phyloP scores from a whole-genome alignment of 345 rosid genomes.

The Viola odorata region DNA sequence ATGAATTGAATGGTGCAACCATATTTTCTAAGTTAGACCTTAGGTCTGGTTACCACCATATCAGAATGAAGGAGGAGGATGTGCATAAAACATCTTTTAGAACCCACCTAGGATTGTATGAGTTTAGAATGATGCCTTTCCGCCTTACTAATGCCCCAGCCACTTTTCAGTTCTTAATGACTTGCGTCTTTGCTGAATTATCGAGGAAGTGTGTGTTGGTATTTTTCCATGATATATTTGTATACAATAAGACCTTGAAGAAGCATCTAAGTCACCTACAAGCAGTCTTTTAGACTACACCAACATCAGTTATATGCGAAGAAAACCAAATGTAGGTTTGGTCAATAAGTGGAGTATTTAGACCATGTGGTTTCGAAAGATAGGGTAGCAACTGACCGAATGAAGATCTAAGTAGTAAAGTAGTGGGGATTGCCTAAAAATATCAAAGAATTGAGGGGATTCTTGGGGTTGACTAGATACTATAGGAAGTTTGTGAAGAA shows the following conservation, averaged over 20 bases:
- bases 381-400: not conserved
- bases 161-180: not conserved
- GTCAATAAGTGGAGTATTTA: not conserved
- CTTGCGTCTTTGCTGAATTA: not conserved
- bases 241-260: not conserved
- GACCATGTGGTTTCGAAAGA: not conserved
- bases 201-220: not conserved
- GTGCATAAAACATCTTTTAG: not conserved
- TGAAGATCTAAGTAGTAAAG: not conserved
- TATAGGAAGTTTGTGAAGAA: not conserved
- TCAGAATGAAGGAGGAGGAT: not conserved
- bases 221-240: not conserved
- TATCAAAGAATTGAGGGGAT: not conserved
- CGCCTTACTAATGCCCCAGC: not conserved
- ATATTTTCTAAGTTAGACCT: not conserved
- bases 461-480: not conserved
- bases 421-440: not conserved
- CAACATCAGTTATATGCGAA: not conserved
- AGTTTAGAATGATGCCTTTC: not conserved
- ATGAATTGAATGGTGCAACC: not conserved
- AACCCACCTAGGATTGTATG: not conserved
- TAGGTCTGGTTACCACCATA: not conserved
- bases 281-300: rapidly evolving
- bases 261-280: not conserved
- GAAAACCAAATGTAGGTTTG: not conserved